Base-by-base conservation (phyloP, 306 rosid species). In the Luffa aegyptiaca region DNA sequence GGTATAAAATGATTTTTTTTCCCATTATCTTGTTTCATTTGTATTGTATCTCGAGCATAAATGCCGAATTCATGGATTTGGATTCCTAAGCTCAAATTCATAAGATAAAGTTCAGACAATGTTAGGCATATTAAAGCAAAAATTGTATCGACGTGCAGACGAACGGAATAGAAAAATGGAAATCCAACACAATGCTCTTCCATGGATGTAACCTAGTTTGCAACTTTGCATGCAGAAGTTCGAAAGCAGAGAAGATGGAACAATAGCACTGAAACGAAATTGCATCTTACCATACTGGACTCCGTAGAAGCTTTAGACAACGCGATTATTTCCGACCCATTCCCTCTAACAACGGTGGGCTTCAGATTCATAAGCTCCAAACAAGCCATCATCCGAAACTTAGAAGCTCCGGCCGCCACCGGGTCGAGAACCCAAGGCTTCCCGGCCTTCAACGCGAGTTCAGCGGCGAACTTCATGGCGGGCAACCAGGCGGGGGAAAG, bases 381-480 rank as follows among this genome's bases (percentile, higher is more conserved):
- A 48, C 97, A 94, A 68, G 96, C 95, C 55, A 81, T 59, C 78
- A 91, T 58, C 14, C 97, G 90, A 75, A 90, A 95, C 16, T 66
- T 10, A 11, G 97, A 90, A 49, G 97, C 97, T 2, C 90, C 88
- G 12, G 80, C 95, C 31, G 97, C 97, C 65, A 94, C 97, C 0
- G 97, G 98, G 69, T 94, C 97, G 14, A 94, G 97, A 59, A 94
- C 90, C 97, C 97, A 94, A 0, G 97, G 98, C 76, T 71, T 90
- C 17, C 81, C 86, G 26, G 83, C 76, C 17, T 62, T 12, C 10
- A 46, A 41, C 10, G 92, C 88, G 8, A 86, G 61, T 12, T 75
- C 26, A 0, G 97, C 92, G 56, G 97, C 92, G 51, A 86, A 12
- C 17, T 86, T 88, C 97, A 92, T 92, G 72, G 92, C 86, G 4